Percentiles rank a stretch among this genome's conserved stretches.
These are phyloP conservation scores for Chlorella sorokiniana DNA, from an alignment of 139 green algal genomes.

Conservation along the genomic window DNA sequence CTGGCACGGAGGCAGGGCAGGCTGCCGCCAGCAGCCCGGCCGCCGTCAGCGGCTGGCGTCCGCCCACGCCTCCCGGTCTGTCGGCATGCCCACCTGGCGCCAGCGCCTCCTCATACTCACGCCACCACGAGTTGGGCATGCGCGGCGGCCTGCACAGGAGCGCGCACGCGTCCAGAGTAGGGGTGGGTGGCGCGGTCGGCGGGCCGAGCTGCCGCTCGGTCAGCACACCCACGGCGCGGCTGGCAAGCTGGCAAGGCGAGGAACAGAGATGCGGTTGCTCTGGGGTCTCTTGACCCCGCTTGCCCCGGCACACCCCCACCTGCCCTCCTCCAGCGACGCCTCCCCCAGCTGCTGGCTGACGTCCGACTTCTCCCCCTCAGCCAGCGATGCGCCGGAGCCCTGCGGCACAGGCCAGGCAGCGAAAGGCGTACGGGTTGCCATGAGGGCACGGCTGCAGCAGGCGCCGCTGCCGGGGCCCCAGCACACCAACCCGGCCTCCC, in stretches of 20 bases:
- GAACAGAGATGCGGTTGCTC: too few relatives aligned
- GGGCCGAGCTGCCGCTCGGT: too few relatives aligned
- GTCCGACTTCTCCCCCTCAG: constrained; percentile 15
- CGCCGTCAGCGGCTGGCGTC: too few relatives aligned
- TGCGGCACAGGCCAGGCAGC: not conserved
- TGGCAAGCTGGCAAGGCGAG: too few relatives aligned
- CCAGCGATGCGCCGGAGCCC: not conserved
- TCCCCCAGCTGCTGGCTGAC: constrained; percentile 32
- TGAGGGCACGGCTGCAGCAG: constrained; percentile 5
- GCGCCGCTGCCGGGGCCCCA: not conserved
- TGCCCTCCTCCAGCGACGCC: not conserved
- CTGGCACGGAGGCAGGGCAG: not conserved
- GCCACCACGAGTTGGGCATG: constrained; percentile 3
- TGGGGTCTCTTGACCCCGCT: too few relatives aligned
- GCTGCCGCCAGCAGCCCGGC: too few relatives aligned
- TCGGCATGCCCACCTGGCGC: constrained; percentile 1
- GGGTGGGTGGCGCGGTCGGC: too few relatives aligned
- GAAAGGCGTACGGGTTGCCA: too few relatives aligned
- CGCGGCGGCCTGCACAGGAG: not conserved
- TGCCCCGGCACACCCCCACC: not conserved
- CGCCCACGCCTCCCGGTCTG: too few relatives aligned
- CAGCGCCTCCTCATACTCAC: constrained; percentile 1
- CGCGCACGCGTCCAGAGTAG: too few relatives aligned
- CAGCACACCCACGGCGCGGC: too few relatives aligned
- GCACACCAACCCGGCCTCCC: not conserved